These are phyloP conservation scores for Bipolaris oryzae DNA, from an alignment of 2,329 filamentous ascomycete genomes.

Conservation along the genomic window DNA sequence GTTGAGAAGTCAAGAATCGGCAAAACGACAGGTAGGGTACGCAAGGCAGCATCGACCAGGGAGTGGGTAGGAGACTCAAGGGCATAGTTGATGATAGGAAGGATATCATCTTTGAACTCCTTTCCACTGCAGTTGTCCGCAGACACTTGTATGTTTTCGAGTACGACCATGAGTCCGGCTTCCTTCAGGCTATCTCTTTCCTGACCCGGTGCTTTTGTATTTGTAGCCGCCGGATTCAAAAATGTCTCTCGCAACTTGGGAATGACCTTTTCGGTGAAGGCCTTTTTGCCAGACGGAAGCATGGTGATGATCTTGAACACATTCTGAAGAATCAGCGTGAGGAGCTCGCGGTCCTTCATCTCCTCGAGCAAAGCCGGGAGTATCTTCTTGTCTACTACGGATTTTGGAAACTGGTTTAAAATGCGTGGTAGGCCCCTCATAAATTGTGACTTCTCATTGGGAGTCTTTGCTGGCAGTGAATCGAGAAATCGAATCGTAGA, in stretches of 20 bases:
- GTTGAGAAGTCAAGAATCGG: conserved; percentile 94
- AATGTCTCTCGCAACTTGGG: conserved; percentile 85
- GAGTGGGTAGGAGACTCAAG: conserved; percentile 89
- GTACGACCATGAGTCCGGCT: conserved; percentile 85
- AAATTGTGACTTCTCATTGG: conserved; percentile 88
- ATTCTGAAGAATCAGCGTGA: conserved; percentile 86
- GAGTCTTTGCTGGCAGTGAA: conserved; percentile 86
- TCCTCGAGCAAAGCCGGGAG: conserved; percentile 89
- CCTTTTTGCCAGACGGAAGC: conserved; percentile 72
- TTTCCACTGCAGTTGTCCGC: conserved; percentile 84
- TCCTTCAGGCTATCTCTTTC: conserved; percentile 86
- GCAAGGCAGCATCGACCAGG: conserved; percentile 83
- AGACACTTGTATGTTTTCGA: conserved; percentile 80
- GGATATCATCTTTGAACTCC: conserved; percentile 93
- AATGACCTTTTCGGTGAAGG: conserved; percentile 85
- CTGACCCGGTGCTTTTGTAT: conserved; percentile 51
- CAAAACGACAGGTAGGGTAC: conserved; percentile 78
- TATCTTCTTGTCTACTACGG: conserved; percentile 93
- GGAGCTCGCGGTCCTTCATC: conserved; percentile 86
- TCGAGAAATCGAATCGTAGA: conserved; percentile 96
- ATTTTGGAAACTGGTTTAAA: conserved; percentile 87
- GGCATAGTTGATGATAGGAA: conserved; percentile 82
- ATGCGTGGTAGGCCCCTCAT: conserved; percentile 87
- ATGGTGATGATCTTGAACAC: conserved; percentile 86
- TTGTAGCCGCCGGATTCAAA: conserved; percentile 58